Base-by-base conservation (phyloP, 1,284 basidiomycete genomes). In the Ustilago esculenta region DNA sequence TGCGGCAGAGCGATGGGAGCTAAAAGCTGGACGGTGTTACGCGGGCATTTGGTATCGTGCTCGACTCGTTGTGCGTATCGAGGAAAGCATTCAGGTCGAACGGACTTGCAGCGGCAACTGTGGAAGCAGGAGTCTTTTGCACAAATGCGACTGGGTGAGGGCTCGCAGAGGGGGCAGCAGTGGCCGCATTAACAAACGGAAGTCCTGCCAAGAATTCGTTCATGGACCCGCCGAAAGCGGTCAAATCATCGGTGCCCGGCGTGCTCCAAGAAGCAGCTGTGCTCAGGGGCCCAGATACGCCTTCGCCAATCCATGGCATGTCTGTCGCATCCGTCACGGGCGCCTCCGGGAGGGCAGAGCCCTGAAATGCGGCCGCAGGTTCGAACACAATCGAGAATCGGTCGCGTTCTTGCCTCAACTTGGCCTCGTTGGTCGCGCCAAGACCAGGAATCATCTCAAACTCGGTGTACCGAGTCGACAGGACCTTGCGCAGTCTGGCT, bases 51-150 rank as follows among this genome's bases (percentile, higher is more conserved):
- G 48, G 24, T 4, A 42, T 29, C 9, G 27, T 24, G 18, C 20
- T 39, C 12, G 63, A 24, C 23, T 49, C 51, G 24, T 63, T 58
- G 20, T 57, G 58, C 20, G 58, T 54, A 9, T 68, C 58, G 14
- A 68, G 32, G 34, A 68, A 68, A 4, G 65, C 65, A 32, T 68
- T 68, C 25, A 68, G 25, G 34, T 68, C 65, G 21, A 68, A 68
- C 14, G 65, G 65, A 11, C 48, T 57, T 1, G 24, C 45, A 8
- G 37, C 52, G 6, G 44, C 20, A 1, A 29, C 41, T 2, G 59
- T 43, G 32, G 59, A 49, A 7, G 53, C 54, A 5, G 60, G 54
- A 17, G 64, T 67, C 53, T 55, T 60, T 18, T 23, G 30, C 21
- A 18, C 39, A 27, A 46, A 65, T 11, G 44, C 27, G 3, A 21